A percentile compares a stretch with the other conserved stretches of the same genome.
These are phyloP conservation scores for Diutina siamensis DNA, from an alignment of 1,139 yeast genomes.

Conservation along the genomic window DNA sequence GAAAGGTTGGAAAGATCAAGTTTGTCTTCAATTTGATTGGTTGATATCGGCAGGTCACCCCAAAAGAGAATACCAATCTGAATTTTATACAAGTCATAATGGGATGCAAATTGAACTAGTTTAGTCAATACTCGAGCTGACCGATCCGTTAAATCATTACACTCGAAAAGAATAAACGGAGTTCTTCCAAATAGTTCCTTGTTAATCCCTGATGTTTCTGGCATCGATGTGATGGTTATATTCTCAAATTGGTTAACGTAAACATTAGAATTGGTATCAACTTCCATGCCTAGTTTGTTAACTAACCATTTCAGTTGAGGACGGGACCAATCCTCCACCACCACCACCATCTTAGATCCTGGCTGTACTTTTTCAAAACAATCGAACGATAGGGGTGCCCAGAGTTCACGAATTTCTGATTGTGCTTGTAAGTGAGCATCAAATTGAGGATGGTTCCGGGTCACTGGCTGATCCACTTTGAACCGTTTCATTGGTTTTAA, in stretches of 20 bases:
- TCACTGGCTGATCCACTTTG: conserved; percentile 12
- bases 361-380: conserved; percentile 15
- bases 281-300: conserved; percentile 24
- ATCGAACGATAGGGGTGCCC: conserved; percentile 28
- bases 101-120: conserved; percentile 23
- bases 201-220: conserved; percentile 23
- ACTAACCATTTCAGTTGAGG: conserved; percentile 37
- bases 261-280: conserved; percentile 16
- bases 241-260: conserved; percentile 17
- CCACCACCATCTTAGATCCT: conserved; percentile 22
- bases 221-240: not conserved
- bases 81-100: conserved; percentile 23
- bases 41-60: conserved; percentile 13
- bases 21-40: not conserved
- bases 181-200: conserved; percentile 26
- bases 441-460: not conserved
- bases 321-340: conserved; percentile 34
- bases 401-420: conserved; percentile 25
- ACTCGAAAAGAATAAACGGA: conserved; percentile 33
- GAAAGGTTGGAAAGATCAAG: not conserved
- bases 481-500: conserved; percentile 12
- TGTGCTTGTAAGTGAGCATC: conserved; percentile 10
- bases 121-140: conserved; percentile 29
- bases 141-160: conserved; percentile 24
- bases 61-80: conserved; percentile 29